Evolutionary conservation across 169 alveolate genomes (phyloP), one percentile per base, ranked within the genome.

Genomic region (Plasmodium coatneyi): DNA sequence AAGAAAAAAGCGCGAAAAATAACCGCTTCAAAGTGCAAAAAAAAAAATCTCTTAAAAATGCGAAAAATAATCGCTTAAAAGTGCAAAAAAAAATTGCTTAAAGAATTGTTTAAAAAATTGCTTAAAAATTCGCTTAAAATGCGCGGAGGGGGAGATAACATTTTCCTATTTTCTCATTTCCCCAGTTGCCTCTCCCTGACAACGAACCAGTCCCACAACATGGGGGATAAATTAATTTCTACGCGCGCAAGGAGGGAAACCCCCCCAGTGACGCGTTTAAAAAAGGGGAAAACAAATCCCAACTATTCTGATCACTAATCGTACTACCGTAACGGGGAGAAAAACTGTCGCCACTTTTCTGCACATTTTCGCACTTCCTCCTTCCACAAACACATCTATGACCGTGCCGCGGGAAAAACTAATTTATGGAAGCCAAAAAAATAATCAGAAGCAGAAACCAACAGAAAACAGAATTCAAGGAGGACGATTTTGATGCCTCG

Each of bases 401-500:
- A 14, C 2, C n/a, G 22, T 49, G 22, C 22, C 60, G 60, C 60
- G 36, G 74, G 36, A 66, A 28, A 19, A 71, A 16, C 60, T 84
- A 84, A 84, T 84, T 71, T 71, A 84, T 70, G 25, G 79, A 14
- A 39, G 72, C 49, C 78, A 84, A 39, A 84, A 39, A 16, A 60
- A 84, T 43, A 30, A 71, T 22, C 41, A 87, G 9, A 5, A 56
- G 39, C 43, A 87, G 25, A 54, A 76, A 56, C 43, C 54, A 32
- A 56, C 71, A 54, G 30, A 87, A 87, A 76, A 76, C 5, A 7
- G 78, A 87, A 79, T 54, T 87, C 32, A 76, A 34, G 25, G 94
- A 89, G 22, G 71, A 22, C 32, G 90, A 79, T 60, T 22, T 49
- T 10, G 49, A 36, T 49, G 86, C 36, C 71, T 25, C 56, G 14